Evolutionary conservation across 139 green algal genomes (phyloP).

Genomic region (Tetratostichococcus sp.): DNA sequence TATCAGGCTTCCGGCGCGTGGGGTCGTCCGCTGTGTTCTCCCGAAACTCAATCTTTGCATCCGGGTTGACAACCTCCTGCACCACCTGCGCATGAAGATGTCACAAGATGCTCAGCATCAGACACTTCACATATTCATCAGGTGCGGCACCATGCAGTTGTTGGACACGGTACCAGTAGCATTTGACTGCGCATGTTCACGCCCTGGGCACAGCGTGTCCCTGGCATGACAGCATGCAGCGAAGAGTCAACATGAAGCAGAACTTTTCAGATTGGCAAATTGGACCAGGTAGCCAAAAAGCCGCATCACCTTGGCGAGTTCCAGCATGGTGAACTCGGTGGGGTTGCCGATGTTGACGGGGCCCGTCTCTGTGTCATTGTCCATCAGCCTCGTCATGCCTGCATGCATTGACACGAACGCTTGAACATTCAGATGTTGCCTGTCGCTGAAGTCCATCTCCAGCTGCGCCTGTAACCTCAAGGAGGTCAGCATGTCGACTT

Average conservation of each 20-base stretch:
- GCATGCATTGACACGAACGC: not conserved
- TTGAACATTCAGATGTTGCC: not conserved
- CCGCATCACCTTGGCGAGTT: conserved; percentile 74
- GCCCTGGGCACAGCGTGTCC: too few relatives aligned
- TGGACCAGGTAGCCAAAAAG: too few relatives aligned
- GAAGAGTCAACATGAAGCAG: too few relatives aligned
- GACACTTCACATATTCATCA: too few relatives aligned
- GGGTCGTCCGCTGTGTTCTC: conserved; percentile 98
- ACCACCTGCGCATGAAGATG: conserved; percentile 45
- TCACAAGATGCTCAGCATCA: conserved; percentile 1
- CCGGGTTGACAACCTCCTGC: conserved; percentile 81
- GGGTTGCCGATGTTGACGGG: conserved; percentile 99
- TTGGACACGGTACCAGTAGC: too few relatives aligned
- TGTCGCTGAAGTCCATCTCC: too few relatives aligned
- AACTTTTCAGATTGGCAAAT: too few relatives aligned
- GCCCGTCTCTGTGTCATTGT: conserved; percentile 82
- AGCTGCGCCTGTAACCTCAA: too few relatives aligned
- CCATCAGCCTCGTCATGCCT: conserved; percentile 81
- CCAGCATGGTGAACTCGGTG: conserved; percentile 98
- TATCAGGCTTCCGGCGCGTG: conserved; percentile 73
- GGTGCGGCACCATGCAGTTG: too few relatives aligned
- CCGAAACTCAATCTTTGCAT: conserved; percentile 65
- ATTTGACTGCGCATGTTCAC: too few relatives aligned
- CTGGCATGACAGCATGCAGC: too few relatives aligned
- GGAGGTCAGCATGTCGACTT: too few relatives aligned